Base-by-base conservation (phyloP, 345 rosid species). In the Microthlaspi erraticum region DNA sequence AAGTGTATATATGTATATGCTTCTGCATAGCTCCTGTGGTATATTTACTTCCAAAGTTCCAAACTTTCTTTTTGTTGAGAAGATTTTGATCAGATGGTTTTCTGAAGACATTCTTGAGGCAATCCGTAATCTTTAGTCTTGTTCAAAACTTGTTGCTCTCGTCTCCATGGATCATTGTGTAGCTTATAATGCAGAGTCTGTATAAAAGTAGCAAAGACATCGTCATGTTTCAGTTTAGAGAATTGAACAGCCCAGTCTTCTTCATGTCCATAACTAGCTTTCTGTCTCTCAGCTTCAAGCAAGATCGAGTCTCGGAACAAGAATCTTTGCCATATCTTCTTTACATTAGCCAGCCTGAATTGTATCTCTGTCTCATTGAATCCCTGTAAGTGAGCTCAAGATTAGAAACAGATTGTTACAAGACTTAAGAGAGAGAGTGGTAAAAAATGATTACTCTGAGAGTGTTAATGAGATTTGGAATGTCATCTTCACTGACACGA, bases 151-250 rank as follows among this genome's bases (percentile, higher is more conserved):
- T 81, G 77, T 66, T 81, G 77, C 7, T 75, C 70, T 72, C 34
- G 80, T 76, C 98, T 84, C 98, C 97, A 93, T 41, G 88, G 91
- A 66, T 91, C 97, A 46, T 91, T 87, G 57, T 93, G 96, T 73
- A 93, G 71, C 83, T 93, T 93, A 74, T 74, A 83, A 83, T 88
- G 94, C 61, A 93, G 80, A 76, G 83, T 83, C 83, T 94, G 95
- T 67, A 91, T 12, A 73, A 94, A 78, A 36, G 97, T 94, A 12
- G 95, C 64, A 42, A 94, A 87, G 72, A 85, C 87, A 66, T 94
- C 97, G 70, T 94, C 95, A 70, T 86, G 84, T n/a, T 74, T 65
- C 56, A 88, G 80, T 60, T 74, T 82, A 77, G 77, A 81, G 71
- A 85, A 83, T 54, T 88, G 71, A 33, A 68, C 76, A 26, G 87